Evolutionary conservation across 768 basidiomycete species (phyloP).

Genomic region (Leucocoprinus leucothites): DNA sequence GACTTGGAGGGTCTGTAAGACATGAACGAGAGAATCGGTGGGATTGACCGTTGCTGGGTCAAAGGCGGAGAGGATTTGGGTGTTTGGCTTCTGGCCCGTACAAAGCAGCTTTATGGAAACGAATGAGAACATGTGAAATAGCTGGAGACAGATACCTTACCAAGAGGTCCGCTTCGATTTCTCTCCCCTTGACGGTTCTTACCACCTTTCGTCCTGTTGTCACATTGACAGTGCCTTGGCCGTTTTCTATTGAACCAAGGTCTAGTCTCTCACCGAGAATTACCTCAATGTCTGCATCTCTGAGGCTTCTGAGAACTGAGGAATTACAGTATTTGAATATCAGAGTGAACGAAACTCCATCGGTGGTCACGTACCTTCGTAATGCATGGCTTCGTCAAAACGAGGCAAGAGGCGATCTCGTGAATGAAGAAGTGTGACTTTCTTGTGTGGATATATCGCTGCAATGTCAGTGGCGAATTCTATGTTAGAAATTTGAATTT

Average conservation of each 20-base stretch:
- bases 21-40: too few species aligned
- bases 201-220: too few species aligned
- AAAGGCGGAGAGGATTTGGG: too few species aligned
- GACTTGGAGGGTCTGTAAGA: too few species aligned
- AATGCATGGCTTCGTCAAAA: conserved; percentile 51
- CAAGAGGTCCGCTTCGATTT: conserved; percentile 50
- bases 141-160: conserved; percentile 28
- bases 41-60: too few species aligned
- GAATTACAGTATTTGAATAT: too few species aligned
- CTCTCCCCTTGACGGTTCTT: conserved; percentile 17
- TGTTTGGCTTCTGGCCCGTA: conserved; percentile 58
- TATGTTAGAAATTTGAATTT: conserved; percentile 20
- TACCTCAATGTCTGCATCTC: too few species aligned
- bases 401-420: conserved; percentile 48
- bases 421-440: conserved; percentile 60
- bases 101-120: conserved; percentile 43
- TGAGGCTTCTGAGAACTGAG: too few species aligned
- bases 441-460: conserved; percentile 46
- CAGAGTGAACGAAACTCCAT: not conserved
- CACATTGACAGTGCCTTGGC: too few species aligned
- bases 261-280: too few species aligned
- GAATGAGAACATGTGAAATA: not conserved
- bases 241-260: too few species aligned
- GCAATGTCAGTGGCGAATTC: conserved; percentile 67
- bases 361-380: conserved; percentile 34